Base-by-base conservation (phyloP, 495 filamentous ascomycete genomes). In the Lichenothelia convexa region DNA sequence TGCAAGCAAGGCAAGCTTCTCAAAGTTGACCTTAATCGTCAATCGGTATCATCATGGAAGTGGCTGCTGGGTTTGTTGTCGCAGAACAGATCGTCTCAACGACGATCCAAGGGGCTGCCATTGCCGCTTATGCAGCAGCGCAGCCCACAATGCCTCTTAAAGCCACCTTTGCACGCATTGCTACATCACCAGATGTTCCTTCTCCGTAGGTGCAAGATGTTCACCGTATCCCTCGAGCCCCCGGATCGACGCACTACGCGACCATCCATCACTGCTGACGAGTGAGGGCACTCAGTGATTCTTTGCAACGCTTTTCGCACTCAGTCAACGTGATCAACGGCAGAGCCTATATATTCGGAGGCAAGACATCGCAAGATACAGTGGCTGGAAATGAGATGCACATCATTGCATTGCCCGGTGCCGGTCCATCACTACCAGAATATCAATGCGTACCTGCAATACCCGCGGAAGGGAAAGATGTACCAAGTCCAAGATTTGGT, bases 271-370 rank as follows among this genome's bases (percentile, higher is more conserved):
- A 29, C 24, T 29, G 24, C 24, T 11, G 24, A 9, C 15, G 24
- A 29, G 9, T 29, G 24, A 13, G 15, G 15, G 24, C n/a, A n/a
- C n/a, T n/a, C 24, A 29, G 24, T 13, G 15, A 29, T 2, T 13
- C 15, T 11, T 13, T 29, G 9, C 24, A 49, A 22, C 55, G 67
- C 31, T 59, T 58, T 3, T 42, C 58, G 32, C 64, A 70, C 47
- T 57, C 60, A 7, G 47, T 69, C 26, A 64, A 59, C 17, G 49
- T 66, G 15, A 45, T 67, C 34, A 44, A 44, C 27, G 49, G 62
- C 41, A 64, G 61, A 32, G 58, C 60, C 3, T 64, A 67, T 49
- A 58, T 71, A 35, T 69, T 68, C 41, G 68, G 68, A 9, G 68
- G 68, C 38, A 43, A 53, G 22, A 55, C 51, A 3, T 47, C 41